Evolutionary conservation across 78 protist genomes (phyloP), one percentile per base, ranked within the genome.

Genomic region (Cavenderia fasciculata): DNA sequence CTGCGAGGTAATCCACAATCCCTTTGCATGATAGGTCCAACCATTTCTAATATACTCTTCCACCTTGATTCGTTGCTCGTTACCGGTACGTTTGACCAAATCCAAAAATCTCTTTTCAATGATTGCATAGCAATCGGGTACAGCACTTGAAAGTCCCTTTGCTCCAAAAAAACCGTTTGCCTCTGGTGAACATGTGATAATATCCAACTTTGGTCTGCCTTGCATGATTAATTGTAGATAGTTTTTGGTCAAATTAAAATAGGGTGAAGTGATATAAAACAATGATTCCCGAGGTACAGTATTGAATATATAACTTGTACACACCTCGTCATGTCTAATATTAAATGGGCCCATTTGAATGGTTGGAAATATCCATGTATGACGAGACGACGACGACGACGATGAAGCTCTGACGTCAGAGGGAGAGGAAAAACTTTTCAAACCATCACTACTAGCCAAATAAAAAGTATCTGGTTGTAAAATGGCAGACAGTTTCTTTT

Each of bases 21-120:
- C 92, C 23, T 85, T 85, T 2, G 82, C 92, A 14, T 85, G 92
- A 43, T 73, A 85, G 23, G 92, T 85, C 86, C 86, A 76, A n/a
- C n/a, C n/a, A 36, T 56, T 52, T n/a, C 92, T 23, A 51, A 85
- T 72, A 33, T 85, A 85, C 29, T 85, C 92, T 10, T 73, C 61
- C 8, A 85, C 85, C 8, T 63, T 36, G 19, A 85, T 72, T 27
- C 84, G 66, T 4, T 49, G n/a, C 5, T 29, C 29, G 21, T 73
- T 72, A 10, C 43, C 73, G 29, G 73, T 19, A 36, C 61, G 56
- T 14, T 14, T 12, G 47, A 85, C 92, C 10, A 33, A n/a, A 29
- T 85, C 43, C 25, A 85, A 49, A 59, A 85, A 85, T 18, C 43
- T 18, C 14, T 59, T 34, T 18, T 85, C 92, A 25, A 85, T 70